These are phyloP conservation scores for Neopestalotiopsis sp. DNA, from an alignment of 2,329 filamentous ascomycete genomes.

Conservation along the genomic window DNA sequence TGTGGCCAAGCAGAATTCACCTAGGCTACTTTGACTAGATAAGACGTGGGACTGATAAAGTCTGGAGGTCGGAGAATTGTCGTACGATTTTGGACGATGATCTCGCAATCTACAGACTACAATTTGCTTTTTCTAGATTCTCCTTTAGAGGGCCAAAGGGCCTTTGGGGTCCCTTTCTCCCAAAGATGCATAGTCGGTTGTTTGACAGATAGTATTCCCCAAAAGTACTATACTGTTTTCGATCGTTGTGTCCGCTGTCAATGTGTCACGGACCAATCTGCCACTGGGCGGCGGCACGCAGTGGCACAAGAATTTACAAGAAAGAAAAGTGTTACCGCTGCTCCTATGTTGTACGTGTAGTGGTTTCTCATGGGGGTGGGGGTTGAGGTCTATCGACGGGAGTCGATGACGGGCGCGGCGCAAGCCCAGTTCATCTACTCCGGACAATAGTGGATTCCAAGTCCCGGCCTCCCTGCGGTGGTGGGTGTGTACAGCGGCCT, in stretches of 20 bases:
- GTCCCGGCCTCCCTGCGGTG: background rate
- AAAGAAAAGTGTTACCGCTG: background rate
- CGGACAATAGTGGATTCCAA: slow-evolving; percentile 2
- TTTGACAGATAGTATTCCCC: background rate
- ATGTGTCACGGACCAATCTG: background rate
- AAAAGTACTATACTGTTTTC: background rate
- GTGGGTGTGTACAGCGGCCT: background rate
- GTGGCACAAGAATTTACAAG: background rate
- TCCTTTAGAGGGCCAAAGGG: background rate
- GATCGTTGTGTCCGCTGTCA: background rate
- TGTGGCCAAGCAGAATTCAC: background rate
- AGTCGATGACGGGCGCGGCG: background rate
- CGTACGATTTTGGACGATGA: background rate
- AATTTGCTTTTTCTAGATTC: background rate
- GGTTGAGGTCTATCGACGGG: background rate
- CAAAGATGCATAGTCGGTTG: background rate
- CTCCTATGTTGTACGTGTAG: background rate
- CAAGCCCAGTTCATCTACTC: background rate
- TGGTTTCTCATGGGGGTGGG: background rate
- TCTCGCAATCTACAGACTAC: background rate
- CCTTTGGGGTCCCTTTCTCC: background rate
- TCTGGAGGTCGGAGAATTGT: background rate
- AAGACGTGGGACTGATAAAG: no score
- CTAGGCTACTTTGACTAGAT: no score
- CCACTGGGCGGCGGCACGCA: background rate